Evolutionary conservation across 164 flowering plant genomes (phyloP).

Genomic region (Vitis amurensis): DNA sequence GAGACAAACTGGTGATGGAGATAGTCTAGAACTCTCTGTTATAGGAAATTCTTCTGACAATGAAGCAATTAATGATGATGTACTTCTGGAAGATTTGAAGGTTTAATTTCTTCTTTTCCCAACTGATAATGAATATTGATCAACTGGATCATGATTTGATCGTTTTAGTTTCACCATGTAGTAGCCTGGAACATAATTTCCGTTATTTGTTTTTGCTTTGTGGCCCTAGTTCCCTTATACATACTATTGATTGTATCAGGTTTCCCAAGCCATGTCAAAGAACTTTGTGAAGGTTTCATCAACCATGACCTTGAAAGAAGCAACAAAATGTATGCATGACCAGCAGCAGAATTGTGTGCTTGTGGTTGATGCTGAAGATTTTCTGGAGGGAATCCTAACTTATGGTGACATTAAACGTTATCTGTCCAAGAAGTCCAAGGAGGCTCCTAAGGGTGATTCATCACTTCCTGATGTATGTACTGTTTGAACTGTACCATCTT

Average conservation of each 20-base stretch:
- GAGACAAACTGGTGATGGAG: slow-evolving; percentile 36
- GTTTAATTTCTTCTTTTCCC: slow-evolving; percentile 29
- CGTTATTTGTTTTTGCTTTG: neutral
- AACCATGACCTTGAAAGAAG: slow-evolving; percentile 56
- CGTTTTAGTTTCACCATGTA: neutral
- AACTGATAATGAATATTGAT: neutral
- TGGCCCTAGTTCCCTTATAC: neutral
- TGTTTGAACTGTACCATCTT: neutral
- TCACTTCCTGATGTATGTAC: slow-evolving; percentile 60
- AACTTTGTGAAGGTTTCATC: slow-evolving; percentile 54
- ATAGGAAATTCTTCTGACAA: slow-evolving; percentile 35
- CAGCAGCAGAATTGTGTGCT: slow-evolving; percentile 63
- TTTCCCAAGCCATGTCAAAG: slow-evolving; percentile 80
- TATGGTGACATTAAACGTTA: slow-evolving; percentile 72
- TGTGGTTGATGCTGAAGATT: slow-evolving; percentile 75
- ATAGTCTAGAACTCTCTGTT: slow-evolving; percentile 62
- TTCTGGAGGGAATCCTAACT: slow-evolving; percentile 85
- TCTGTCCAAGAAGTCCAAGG: slow-evolving; percentile 40
- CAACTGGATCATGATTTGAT: slow-evolving; percentile 1
- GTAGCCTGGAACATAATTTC: neutral
- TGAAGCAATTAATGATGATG: slow-evolving; percentile 50
- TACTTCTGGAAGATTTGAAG: slow-evolving; percentile 72
- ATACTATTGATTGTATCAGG: slow-evolving; percentile 43
- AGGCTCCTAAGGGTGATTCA: slow-evolving; percentile 40
- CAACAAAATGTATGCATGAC: slow-evolving; percentile 59